Percentiles rank a stretch among this genome's conserved stretches.
Conservation (phyloP, 169 alveolate genomes). For the Eimeria sp. region DNA sequence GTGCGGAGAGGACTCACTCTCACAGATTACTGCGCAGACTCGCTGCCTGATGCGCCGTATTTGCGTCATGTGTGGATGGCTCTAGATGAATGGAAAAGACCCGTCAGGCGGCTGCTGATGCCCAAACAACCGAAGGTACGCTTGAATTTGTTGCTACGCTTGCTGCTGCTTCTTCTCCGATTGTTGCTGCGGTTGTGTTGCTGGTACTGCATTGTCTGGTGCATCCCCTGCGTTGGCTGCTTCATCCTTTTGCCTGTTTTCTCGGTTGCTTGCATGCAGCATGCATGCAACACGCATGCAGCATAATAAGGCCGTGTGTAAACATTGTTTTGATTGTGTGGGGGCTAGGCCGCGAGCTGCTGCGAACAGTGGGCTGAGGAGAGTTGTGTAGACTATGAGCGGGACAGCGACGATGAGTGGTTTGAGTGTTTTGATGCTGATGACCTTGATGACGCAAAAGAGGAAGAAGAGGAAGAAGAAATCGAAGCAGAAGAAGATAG, state of each 20-base stretch:
- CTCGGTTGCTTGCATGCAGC: no score
- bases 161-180: neutral
- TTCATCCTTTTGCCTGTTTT: no score
- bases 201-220: neutral
- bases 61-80: conserved; percentile 58
- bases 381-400: conserved; percentile 71
- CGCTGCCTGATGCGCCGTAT: conserved; percentile 52
- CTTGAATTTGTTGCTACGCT: neutral
- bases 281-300: no score
- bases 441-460: conserved; percentile 67
- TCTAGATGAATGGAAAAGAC: conserved; percentile 77
- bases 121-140: conserved; percentile 71
- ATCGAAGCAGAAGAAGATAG: neutral
- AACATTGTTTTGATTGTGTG: neutral
- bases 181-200: neutral
- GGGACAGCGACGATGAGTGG: conserved; percentile 80
- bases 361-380: conserved; percentile 73
- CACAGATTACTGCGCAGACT: conserved; percentile 60
- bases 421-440: conserved; percentile 72
- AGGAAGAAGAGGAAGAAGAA: conserved; percentile 76
- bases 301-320: neutral
- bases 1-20: conserved; percentile 61
- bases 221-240: neutral
- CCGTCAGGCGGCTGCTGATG: conserved; percentile 62
- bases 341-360: neutral